Percentiles rank a stretch among this genome's conserved stretches.
Evolutionary conservation across 2,329 filamentous ascomycete genomes (phyloP).

Genomic region (Tolypocladium sp.): DNA sequence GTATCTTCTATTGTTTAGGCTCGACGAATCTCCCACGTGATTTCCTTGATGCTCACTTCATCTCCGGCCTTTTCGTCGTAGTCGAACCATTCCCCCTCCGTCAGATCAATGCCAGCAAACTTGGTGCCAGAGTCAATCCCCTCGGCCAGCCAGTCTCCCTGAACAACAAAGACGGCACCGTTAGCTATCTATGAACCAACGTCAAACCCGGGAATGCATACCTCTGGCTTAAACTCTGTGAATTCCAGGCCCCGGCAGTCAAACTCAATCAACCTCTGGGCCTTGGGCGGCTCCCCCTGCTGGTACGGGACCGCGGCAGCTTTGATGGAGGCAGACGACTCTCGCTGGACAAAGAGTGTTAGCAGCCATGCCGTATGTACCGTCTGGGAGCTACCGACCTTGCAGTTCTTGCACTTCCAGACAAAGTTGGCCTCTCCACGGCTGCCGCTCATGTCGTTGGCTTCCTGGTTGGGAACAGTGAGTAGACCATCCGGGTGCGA

Average conservation of each 20-base stretch:
- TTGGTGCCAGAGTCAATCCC: conserved; percentile 73
- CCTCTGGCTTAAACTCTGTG: conserved; percentile 80
- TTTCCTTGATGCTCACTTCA: conserved; percentile 84
- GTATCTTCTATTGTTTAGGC: conserved; percentile 33
- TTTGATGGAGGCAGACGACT: conserved; percentile 79
- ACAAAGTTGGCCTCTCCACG: conserved; percentile 97
- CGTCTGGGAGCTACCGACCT: conserved; percentile 43
- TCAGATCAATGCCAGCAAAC: conserved; percentile 73
- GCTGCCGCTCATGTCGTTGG: conserved; percentile 84
- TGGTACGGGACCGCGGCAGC: conserved; percentile 63
- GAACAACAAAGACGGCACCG: neutral
- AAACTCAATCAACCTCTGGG: conserved; percentile 75
- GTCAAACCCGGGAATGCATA: conserved; percentile 24
- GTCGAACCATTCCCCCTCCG: conserved; percentile 93
- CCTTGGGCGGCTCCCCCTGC: conserved; percentile 61
- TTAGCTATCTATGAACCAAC: neutral
- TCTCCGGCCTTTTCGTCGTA: conserved; percentile 92
- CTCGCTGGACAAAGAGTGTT: conserved; percentile 43
- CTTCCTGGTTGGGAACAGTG: conserved; percentile 51
- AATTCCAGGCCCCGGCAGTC: conserved; percentile 95
- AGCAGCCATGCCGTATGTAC: neutral
- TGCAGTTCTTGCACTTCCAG: conserved; percentile 99
- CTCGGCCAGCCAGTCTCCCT: conserved; percentile 87
- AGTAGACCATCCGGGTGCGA: conserved; percentile 6
- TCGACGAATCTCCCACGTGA: conserved; percentile 77